Percentiles rank a stretch among this genome's conserved stretches.
Conservation (phyloP, 1,284 basidiomycete species). For the Coniferiporia weirii region DNA sequence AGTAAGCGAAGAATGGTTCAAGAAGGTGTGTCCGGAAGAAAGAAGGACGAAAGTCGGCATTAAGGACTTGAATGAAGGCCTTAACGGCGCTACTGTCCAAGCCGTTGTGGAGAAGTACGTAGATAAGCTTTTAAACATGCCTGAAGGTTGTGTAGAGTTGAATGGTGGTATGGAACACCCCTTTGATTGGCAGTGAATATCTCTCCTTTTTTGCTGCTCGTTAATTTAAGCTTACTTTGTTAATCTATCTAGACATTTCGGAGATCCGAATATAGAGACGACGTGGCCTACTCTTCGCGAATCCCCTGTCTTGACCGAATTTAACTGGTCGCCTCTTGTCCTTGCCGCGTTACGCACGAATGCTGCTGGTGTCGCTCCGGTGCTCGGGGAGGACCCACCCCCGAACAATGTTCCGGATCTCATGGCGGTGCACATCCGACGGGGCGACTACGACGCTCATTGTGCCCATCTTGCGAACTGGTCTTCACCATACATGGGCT, state of each 20-base stretch:
- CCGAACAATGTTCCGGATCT: constrained; percentile 33
- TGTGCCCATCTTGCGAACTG: constrained; percentile 42
- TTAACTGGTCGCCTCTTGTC: constrained; percentile 38
- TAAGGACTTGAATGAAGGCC: constrained; percentile 6
- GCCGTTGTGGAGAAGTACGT: constrained; percentile 17
- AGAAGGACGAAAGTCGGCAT: constrained; percentile 3
- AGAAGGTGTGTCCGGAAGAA: constrained; percentile 16
- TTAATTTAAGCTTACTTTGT: background rate
- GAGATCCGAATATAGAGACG: constrained; percentile 3
- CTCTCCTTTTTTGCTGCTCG: too few relatives aligned
- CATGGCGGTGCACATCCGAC: constrained; percentile 53
- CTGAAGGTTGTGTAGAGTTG: constrained; percentile 17
- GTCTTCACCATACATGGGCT: constrained; percentile 36
- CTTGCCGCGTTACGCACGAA: constrained; percentile 18
- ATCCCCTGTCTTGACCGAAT: constrained; percentile 33
- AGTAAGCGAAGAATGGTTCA: constrained; percentile 13
- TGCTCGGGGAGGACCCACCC: constrained; percentile 11
- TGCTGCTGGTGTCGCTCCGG: constrained; percentile 5
- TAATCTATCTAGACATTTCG: constrained; percentile 5
- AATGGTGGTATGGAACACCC: constrained; percentile 2
- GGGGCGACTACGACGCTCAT: constrained; percentile 54
- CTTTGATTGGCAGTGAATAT: constrained; percentile 13
- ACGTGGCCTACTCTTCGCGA: constrained; percentile 33
- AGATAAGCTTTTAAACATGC: constrained; percentile 2
- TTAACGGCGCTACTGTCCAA: background rate